A percentile compares a stretch with the other conserved stretches of the same genome.
These are phyloP conservation scores for Clohesyomyces aquaticus DNA, from an alignment of 495 filamentous ascomycete genomes.

Conservation along the genomic window DNA sequence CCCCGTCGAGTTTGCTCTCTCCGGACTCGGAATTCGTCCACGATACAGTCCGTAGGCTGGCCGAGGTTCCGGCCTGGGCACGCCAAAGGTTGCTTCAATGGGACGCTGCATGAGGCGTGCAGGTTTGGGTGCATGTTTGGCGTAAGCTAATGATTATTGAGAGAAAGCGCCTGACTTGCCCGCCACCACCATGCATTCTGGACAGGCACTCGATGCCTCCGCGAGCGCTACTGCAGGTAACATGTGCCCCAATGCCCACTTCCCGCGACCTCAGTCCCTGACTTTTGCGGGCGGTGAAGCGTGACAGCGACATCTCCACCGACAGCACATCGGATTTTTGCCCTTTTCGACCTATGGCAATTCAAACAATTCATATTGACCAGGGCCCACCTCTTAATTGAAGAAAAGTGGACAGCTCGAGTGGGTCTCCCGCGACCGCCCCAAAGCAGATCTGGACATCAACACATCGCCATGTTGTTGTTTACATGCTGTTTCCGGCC, in stretches of 20 bases:
- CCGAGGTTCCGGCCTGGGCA: not conserved
- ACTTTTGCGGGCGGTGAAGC: slow-evolving; percentile 31
- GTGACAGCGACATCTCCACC: slow-evolving; percentile 18
- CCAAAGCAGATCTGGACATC: not conserved
- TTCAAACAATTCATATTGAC: not conserved
- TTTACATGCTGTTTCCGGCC: too few relatives aligned
- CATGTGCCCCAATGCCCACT: slow-evolving; percentile 3
- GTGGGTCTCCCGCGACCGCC: slow-evolving; percentile 10
- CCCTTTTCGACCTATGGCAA: slow-evolving; percentile 19
- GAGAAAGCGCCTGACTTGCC: slow-evolving; percentile 10
- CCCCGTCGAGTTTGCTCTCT: not conserved
- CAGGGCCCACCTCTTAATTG: not conserved
- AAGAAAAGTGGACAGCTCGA: slow-evolving; percentile 10
- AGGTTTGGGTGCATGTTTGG: slow-evolving; percentile 13
- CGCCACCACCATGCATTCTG: slow-evolving; percentile 21
- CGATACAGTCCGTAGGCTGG: not conserved
- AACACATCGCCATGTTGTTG: not conserved
- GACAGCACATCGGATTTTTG: slow-evolving; percentile 30
- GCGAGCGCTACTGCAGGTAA: slow-evolving; percentile 34
- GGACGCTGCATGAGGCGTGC: slow-evolving; percentile 21
- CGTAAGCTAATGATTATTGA: slow-evolving; percentile 4
- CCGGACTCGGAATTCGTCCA: slow-evolving; percentile 13
- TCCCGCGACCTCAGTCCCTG: slow-evolving; percentile 16
- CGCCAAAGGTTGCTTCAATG: not conserved
- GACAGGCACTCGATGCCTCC: slow-evolving; percentile 22